Evolutionary conservation across 2,329 filamentous ascomycete genomes (phyloP), one percentile per base, ranked within the genome.

Genomic region (Ophiostoma angusticollis): DNA sequence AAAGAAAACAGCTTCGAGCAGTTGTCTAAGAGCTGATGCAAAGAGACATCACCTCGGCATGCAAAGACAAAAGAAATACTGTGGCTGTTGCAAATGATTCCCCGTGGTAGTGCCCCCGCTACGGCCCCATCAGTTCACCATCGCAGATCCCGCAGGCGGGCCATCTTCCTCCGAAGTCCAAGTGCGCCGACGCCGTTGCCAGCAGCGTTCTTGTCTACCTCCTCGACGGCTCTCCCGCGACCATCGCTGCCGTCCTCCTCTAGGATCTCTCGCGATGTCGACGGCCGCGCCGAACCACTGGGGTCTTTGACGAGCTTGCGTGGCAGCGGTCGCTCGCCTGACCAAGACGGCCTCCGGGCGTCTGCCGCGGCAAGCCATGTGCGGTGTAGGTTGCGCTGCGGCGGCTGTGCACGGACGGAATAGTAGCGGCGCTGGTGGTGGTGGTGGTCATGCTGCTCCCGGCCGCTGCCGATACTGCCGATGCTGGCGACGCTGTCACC

Each of bases 341-440:
- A 37, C 41, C 39, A 41, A 25, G 39, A 37, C 14, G 40, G 35
- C 12, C 39, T 35, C 6, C 61, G 19, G 58, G 61, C 37, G 49
- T 64, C 45, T 58, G 43, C 38, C 4, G 39, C 42, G 6, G 40
- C 30, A 9, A 47, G 35, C 45, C 45, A 45, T 17, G 38, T 29
- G 6, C 45, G 42, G 8, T 43, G 45, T 12, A 35, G 25, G 8
- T 18, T 25, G 9, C 41, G 35, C 22, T 44, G 44, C 7, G 37
- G n/a, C n/a, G n/a, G n/a, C n/a, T n/a, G n/a, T n/a, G n/a, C 32
- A 3, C 21, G 25, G 3, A 37, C 23, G 4, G 18, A 17, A 8
- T 43, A 29, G 27, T 35, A 36, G 22, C 29, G 21, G 22, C 18
- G 21, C 1, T 31, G 27, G n/a, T 18, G 34, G 1, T 23, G 22